A percentile compares a stretch with the other conserved stretches of the same genome.
These are phyloP conservation scores for Pouteria campechiana DNA, from an alignment of 179 eudicot genomes.

Conservation along the genomic window DNA sequence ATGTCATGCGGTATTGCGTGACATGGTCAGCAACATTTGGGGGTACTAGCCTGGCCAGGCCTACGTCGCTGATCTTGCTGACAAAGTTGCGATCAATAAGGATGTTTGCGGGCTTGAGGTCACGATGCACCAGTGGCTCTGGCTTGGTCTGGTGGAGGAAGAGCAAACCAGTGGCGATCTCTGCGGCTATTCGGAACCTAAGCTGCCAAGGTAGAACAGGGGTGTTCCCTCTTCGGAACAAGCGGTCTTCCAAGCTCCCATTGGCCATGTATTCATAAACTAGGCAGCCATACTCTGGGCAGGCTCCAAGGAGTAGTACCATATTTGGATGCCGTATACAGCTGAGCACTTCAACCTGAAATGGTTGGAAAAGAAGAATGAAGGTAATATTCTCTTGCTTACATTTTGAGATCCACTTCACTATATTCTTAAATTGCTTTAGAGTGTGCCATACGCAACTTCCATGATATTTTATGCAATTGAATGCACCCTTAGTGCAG, in stretches of 20 bases:
- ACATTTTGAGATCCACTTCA: neutral
- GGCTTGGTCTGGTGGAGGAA: slow-evolving; percentile 52
- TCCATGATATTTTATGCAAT: too few species aligned
- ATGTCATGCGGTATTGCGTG: slow-evolving; percentile 44
- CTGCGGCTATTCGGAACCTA: slow-evolving; percentile 35
- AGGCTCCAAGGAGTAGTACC: slow-evolving; percentile 46
- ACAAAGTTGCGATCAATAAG: slow-evolving; percentile 40
- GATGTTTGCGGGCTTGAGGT: slow-evolving; percentile 43
- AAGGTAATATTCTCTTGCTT: neutral
- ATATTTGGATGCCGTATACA: slow-evolving; percentile 49
- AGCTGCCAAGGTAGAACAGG: slow-evolving; percentile 40
- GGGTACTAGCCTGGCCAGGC: slow-evolving; percentile 43
- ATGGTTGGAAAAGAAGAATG: neutral
- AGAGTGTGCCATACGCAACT: too few species aligned
- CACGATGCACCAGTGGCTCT: slow-evolving; percentile 52
- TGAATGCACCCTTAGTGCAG: too few species aligned
- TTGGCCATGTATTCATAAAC: slow-evolving; percentile 45
- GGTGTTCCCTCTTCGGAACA: slow-evolving; percentile 17
- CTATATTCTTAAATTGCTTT: too few species aligned
- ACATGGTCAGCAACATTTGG: slow-evolving; percentile 36
- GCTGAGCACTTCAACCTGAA: slow-evolving; percentile 41
- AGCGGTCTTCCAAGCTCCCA: slow-evolving; percentile 44
- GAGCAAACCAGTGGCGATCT: slow-evolving; percentile 34
- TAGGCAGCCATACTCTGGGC: slow-evolving; percentile 51
- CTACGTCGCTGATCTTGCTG: slow-evolving; percentile 44